phyloP scores from a whole-genome alignment of 805 yeast genomes.

The Cyberlindnera mississippiensis region DNA sequence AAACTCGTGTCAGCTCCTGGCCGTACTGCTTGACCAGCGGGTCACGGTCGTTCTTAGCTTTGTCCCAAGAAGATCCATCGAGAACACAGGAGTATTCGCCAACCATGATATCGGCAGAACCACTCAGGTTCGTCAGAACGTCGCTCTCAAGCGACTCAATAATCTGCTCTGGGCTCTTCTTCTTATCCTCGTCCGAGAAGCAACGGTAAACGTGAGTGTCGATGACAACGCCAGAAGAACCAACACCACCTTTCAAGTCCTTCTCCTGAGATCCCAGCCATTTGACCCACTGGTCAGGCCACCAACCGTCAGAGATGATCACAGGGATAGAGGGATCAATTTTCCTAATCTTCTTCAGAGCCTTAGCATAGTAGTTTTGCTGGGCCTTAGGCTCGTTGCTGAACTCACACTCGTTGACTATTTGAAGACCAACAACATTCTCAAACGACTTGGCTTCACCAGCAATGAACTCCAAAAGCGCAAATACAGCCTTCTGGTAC shows the following conservation, averaged over 20 bases:
- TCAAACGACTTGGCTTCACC: constrained; percentile 51
- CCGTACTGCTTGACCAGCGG: constrained; percentile 62
- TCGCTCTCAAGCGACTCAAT: constrained; percentile 50
- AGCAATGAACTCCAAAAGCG: constrained; percentile 57
- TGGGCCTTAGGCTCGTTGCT: constrained; percentile 50
- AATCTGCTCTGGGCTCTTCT: constrained; percentile 60
- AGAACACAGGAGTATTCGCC: constrained; percentile 92
- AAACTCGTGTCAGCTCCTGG: constrained; percentile 42
- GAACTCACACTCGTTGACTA: constrained; percentile 81
- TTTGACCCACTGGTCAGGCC: constrained; percentile 72
- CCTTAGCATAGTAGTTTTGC: constrained; percentile 59
- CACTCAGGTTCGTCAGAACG: constrained; percentile 45
- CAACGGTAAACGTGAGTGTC: constrained; percentile 89
- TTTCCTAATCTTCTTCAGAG: constrained; percentile 54
- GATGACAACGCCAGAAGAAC: constrained; percentile 55
- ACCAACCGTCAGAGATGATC: constrained; percentile 92
- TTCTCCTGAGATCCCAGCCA: constrained; percentile 43
- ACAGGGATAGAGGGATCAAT: constrained; percentile 60
- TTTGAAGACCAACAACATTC: constrained; percentile 77
- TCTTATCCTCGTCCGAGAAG: constrained; percentile 70
- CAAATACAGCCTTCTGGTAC: constrained; percentile 42
- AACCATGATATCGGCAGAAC: constrained; percentile 63
- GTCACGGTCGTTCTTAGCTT: constrained; percentile 43
- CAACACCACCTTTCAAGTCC: constrained; percentile 34
- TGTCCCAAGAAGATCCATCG: constrained; percentile 72